Conservation (phyloP, 179 eudicot genomes). For the Pouteria campechiana region DNA sequence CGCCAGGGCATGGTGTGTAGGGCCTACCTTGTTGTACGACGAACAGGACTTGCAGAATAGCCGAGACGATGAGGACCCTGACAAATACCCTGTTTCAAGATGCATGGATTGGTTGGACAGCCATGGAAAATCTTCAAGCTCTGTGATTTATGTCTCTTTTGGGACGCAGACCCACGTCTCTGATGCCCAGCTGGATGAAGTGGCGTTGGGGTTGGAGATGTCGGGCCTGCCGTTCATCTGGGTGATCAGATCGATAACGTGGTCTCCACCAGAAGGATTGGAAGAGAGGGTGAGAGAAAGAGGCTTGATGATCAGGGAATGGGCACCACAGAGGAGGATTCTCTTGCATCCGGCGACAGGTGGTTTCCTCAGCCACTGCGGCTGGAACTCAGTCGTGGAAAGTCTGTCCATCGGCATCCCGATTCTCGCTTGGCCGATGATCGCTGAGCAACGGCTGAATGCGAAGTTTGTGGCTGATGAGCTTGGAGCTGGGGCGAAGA, state of each 20-base stretch:
- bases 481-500: constrained; percentile 8
- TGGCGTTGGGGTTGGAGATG: constrained; percentile 3
- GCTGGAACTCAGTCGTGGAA: constrained; percentile 24
- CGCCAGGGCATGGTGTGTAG: constrained; percentile 13
- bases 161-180: constrained; percentile 4
- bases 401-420: constrained; percentile 18
- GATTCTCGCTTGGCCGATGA: constrained; percentile 15
- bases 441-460: constrained; percentile 19
- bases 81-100: too few species aligned
- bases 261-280: constrained; percentile 9
- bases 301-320: constrained; percentile 10
- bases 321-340: constrained; percentile 18
- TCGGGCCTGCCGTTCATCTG: not conserved
- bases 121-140: not conserved
- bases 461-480: constrained; percentile 12
- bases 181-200: constrained; percentile 1
- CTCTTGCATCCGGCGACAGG: constrained; percentile 11
- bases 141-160: constrained; percentile 1
- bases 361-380: constrained; percentile 22
- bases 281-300: constrained; percentile 10
- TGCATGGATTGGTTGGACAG: not conserved
- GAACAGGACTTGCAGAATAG: not conserved
- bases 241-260: constrained; percentile 1
- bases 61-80: too few species aligned
- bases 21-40: constrained; percentile 8